Evolutionary conservation across 2,329 filamentous ascomycete genomes (phyloP).

Genomic region (Pochonia chlamydosporia): DNA sequence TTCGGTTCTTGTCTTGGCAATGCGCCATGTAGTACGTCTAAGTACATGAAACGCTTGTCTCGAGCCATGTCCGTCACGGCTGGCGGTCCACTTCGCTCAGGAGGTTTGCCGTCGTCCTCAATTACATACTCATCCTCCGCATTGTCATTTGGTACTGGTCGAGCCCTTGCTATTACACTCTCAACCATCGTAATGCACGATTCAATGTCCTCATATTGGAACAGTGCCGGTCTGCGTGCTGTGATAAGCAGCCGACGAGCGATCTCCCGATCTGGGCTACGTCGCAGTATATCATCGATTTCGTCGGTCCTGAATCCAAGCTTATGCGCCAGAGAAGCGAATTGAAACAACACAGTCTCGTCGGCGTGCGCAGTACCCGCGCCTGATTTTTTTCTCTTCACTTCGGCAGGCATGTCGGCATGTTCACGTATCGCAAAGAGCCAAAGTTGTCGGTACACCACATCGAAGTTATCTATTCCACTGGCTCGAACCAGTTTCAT

Average conservation of each 20-base stretch:
- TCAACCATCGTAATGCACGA: not conserved
- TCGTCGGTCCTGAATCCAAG: conserved; percentile 8
- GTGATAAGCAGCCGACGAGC: conserved; percentile 2
- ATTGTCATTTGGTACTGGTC: not conserved
- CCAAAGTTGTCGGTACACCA: conserved; percentile 10
- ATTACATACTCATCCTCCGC: not conserved
- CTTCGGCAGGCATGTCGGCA: conserved; percentile 6
- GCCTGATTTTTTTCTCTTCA: not conserved
- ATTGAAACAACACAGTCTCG: conserved; percentile 8
- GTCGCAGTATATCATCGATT: conserved; percentile 5
- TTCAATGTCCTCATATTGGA: not conserved
- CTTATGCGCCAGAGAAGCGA: conserved; percentile 7
- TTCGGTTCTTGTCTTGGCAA: not conserved
- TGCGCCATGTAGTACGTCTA: not conserved
- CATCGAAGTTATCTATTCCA: conserved; percentile 5
- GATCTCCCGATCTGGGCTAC: conserved; percentile 6
- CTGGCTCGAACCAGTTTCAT: not conserved
- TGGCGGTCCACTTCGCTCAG: not conserved
- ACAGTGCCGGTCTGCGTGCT: not conserved
- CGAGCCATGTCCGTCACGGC: not conserved
- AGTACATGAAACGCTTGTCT: not conserved
- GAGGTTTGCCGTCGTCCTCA: not conserved
- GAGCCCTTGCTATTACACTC: not conserved
- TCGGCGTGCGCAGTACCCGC: not conserved
- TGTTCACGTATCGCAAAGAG: conserved; percentile 9